Base-by-base conservation (phyloP, 164 flowering plant genomes). In the Magnolia officinalis region DNA sequence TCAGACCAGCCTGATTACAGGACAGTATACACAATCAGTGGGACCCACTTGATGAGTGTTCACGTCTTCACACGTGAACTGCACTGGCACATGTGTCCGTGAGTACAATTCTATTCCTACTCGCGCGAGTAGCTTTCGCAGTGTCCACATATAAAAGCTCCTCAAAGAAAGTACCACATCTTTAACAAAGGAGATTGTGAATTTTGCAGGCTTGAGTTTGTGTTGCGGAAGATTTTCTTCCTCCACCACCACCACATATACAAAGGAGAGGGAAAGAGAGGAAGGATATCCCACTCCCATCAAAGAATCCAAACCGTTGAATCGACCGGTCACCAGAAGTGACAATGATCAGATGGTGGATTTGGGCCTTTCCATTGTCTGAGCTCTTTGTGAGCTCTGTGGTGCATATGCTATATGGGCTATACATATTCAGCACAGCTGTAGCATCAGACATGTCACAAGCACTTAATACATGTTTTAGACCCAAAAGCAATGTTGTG, bases 371-470 rank as follows among this genome's bases (percentile, higher is more conserved):
- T 75, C 87, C 88, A 78, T 82, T 87, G 67, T 63, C 82, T 55
- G 98, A 96, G 90, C 88, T 96, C 20, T 79, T 88, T 76, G 89
- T 92, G 83, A 94, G 93, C 80, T 81, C 92, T 29, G 5, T 89
- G 81, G 92, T 92, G 66, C 98, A 94, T 90, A 70, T 96, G 89
- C 13, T 85, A 2, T 94, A 89, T 86, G 98, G 93, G 79, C 87
- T 94, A 79, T 96, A 92, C 83, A 90, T 96, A 77, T 90, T 92
- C 74, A 96, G 97, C 90, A 76, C 94, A 2, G 98, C 99, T 31
- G 87, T 96, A 51, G 95, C 98, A 16, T 87, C 84, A 65, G 97
- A 96, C 84, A 79, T 96, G 18, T 89, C 91, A 0, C 91, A 86
- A 76, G 83, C 81, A 50, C 71, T 92, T 29, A 83, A 72, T 79